Evolutionary conservation across 1,139 yeast genomes (phyloP).

Genomic region (Eremothecium cymbalariae): DNA sequence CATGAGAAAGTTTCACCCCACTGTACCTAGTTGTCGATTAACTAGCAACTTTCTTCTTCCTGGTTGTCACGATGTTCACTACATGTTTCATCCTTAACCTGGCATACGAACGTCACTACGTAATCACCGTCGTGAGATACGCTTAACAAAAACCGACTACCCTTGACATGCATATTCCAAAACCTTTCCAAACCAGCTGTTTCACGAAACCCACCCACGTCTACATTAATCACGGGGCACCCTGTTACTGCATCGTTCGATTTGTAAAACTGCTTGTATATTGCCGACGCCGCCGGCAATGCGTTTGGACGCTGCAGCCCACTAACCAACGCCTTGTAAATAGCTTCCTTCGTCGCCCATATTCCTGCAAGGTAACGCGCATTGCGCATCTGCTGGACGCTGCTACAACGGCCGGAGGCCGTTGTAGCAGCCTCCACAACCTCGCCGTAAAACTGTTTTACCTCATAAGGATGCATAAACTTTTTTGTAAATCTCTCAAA

Average conservation of each 20-base stretch:
- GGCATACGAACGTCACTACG: slow-evolving; percentile 17
- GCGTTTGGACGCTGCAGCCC: slow-evolving; percentile 11
- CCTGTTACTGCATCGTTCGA: slow-evolving; percentile 18
- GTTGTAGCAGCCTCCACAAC: too few species aligned
- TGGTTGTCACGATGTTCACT: too few species aligned
- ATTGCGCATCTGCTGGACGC: too few species aligned
- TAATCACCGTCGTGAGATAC: slow-evolving; percentile 29
- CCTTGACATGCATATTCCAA: slow-evolving; percentile 11
- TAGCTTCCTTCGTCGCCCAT: slow-evolving; percentile 30
- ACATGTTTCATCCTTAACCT: slow-evolving; percentile 5
- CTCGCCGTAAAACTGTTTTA: slow-evolving; percentile 6
- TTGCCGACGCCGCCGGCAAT: slow-evolving; percentile 25
- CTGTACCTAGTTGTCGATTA: too few species aligned
- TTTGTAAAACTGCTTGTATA: slow-evolving; percentile 24
- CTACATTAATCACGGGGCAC: slow-evolving; percentile 18
- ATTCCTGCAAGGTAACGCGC: slow-evolving; percentile 24
- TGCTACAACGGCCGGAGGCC: not conserved
- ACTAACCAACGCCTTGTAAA: slow-evolving; percentile 20
- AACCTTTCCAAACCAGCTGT: not conserved
- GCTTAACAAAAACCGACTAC: slow-evolving; percentile 17
- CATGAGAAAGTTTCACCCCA: too few species aligned
- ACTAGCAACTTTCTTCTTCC: too few species aligned
- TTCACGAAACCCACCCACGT: slow-evolving; percentile 4
- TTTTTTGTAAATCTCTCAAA: slow-evolving; percentile 17
- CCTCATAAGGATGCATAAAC: slow-evolving; percentile 25